Conservation (phyloP, 1,139 yeast species). For the Blastobotrys aristatus region DNA sequence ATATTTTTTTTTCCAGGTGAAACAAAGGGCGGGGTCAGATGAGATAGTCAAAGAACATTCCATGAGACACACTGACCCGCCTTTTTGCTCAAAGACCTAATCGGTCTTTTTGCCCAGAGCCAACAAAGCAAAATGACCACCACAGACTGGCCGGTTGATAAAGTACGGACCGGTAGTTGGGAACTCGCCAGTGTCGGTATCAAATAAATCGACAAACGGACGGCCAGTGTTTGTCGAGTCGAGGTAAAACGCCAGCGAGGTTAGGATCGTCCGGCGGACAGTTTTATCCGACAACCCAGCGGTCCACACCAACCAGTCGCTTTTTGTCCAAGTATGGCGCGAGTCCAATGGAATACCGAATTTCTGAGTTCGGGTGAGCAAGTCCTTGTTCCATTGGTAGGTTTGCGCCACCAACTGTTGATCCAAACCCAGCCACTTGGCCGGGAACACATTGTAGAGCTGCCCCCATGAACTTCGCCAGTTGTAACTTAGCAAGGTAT, state of each 20-base stretch:
- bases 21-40: too few relatives aligned
- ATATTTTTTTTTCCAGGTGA: too few relatives aligned
- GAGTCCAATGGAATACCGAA: conserved; percentile 12
- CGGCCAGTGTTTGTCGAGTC: conserved; percentile 1
- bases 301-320: conserved; percentile 12
- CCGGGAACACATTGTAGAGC: conserved; percentile 11
- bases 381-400: background rate
- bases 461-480: conserved; percentile 10
- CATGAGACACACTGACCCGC: too few relatives aligned
- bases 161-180: background rate
- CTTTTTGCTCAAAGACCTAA: too few relatives aligned
- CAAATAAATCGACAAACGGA: conserved; percentile 10
- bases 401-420: background rate
- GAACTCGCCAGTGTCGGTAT: conserved; percentile 1
- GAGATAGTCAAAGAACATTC: too few relatives aligned
- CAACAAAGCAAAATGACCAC: conserved; percentile 12
- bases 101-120: too few relatives aligned
- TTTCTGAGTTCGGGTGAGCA: conserved; percentile 1
- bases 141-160: conserved; percentile 6
- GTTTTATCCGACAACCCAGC: conserved; percentile 2
- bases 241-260: conserved; percentile 10
- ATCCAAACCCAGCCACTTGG: conserved; percentile 9
- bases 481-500: conserved; percentile 10
- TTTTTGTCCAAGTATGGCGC: conserved; percentile 11
- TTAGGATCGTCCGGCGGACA: conserved; percentile 4